Evolutionary conservation across 768 basidiomycete species (phyloP), one percentile per base, ranked within the genome.

Genomic region (Mycena indigotica): DNA sequence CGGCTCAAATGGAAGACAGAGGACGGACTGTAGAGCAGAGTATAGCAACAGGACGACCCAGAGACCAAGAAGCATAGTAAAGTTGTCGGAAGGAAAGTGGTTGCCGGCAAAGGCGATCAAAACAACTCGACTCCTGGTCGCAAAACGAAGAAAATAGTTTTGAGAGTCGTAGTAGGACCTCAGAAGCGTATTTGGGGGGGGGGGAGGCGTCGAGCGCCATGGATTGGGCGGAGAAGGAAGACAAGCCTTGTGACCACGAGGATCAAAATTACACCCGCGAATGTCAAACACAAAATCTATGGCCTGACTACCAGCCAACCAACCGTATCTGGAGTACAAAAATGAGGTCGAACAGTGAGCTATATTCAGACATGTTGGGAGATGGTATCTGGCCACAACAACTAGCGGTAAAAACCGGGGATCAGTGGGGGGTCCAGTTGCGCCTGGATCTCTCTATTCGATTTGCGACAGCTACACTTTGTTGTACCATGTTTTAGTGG

Each of bases 71-170:
- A 48, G 23, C 46, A 48, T 48, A 28, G 46, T 28, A 12, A 45
- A n/a, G n/a, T n/a, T n/a, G n/a, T 8, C 23, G 12, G 41, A 48
- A 48, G 46, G 46, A 48, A 12, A 26, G 46, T 48, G 46, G 25
- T 48, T 61, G 60, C 61, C 62, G 56, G 52, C 61, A 53, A 65
- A 60, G 65, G 49, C 12, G 52, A 19, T 49, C 46, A 56, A 56
- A 54, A 56, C 39, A 56, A 67, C 63, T 48, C 57, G 71, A 80
- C 78, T 72, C 81, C 79, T 73, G 80, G 81, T 79, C 79, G 68
- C 71, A 70, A 69, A 69, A 63, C 60, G 66, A 65, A 66, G 66
- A 63, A 69, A 71, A 15, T 16, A 44, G 41, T 8, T 19, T 28
- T 13, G 46, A 48, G 46, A 26, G 21, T 8, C 25, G 46, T 13